Conservation (phyloP, 495 filamentous ascomycete species). For the Cenococcum geophilum region DNA sequence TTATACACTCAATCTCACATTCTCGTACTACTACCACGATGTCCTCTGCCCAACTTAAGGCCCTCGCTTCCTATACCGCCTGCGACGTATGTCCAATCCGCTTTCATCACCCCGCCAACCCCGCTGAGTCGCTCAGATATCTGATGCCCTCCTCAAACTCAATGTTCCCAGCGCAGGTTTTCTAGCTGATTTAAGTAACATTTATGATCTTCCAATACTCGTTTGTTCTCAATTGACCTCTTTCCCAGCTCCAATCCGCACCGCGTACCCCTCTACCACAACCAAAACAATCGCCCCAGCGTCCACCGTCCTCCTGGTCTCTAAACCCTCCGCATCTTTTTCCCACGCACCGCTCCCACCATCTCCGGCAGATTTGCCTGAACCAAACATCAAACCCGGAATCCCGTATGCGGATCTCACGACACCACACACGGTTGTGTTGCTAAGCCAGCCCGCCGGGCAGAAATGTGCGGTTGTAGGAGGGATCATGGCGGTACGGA, state of each 20-base stretch:
- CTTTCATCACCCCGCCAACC: neutral
- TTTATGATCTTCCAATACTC: neutral
- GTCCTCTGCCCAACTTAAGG: conserved; percentile 12
- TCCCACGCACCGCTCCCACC: conserved; percentile 25
- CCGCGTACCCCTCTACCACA: conserved; percentile 12
- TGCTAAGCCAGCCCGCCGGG: conserved; percentile 53
- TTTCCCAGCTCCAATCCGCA: conserved; percentile 17
- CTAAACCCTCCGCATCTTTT: conserved; percentile 40
- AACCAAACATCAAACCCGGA: conserved; percentile 40
- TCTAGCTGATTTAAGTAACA: conserved; percentile 54
- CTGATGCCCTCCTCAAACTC: conserved; percentile 38
- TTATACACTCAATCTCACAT: neutral
- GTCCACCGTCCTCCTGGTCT: conserved; percentile 57
- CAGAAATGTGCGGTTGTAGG: conserved; percentile 61
- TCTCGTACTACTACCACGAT: neutral
- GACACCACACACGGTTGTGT: conserved; percentile 47
- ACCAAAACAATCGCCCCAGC: conserved; percentile 52
- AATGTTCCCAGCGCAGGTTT: conserved; percentile 40
- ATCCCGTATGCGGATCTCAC: conserved; percentile 58
- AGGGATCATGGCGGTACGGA: conserved; percentile 60
- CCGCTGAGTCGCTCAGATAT: conserved; percentile 26
- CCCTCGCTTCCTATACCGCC: conserved; percentile 45
- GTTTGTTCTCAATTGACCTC: conserved; percentile 4
- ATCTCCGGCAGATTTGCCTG: conserved; percentile 34
- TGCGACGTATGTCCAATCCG: conserved; percentile 47